A percentile compares a stretch with the other conserved stretches of the same genome.
Conservation (phyloP, 352 stramenopile species). For the Stramenopiles sp. region DNA sequence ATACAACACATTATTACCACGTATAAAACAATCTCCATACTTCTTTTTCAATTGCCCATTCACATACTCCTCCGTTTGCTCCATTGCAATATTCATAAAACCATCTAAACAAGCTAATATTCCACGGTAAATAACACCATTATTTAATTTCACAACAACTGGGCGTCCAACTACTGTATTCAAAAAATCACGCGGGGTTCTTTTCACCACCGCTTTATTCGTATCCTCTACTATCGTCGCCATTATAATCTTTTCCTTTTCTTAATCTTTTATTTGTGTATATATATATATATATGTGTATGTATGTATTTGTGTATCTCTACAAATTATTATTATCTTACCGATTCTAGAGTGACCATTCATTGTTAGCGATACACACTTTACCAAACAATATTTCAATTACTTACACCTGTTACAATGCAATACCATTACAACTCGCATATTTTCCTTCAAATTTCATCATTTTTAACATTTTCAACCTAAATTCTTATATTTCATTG, state of each 20-base stretch:
- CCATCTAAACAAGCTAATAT: slow-evolving; percentile 96
- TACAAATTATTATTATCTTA: too few relatives aligned
- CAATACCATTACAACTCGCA: too few relatives aligned
- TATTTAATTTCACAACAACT: slow-evolving; percentile 96
- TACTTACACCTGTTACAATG: too few relatives aligned
- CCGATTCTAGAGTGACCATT: too few relatives aligned
- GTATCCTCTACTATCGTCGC: slow-evolving; percentile 23
- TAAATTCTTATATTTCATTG: too few relatives aligned
- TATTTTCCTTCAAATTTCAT: too few relatives aligned
- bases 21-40: slow-evolving; percentile 99
- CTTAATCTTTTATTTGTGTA: too few relatives aligned
- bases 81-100: slow-evolving; percentile 99
- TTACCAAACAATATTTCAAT: too few relatives aligned
- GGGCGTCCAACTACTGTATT: slow-evolving; percentile 75
- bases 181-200: slow-evolving; percentile 67
- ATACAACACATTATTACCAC: slow-evolving; percentile 89
- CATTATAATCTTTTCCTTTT: neutral
- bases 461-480: too few relatives aligned
- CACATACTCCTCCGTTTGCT: slow-evolving; percentile 98
- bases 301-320: too few relatives aligned
- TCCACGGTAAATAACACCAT: slow-evolving; percentile 92
- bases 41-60: slow-evolving; percentile 95
- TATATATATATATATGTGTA: too few relatives aligned
- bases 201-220: slow-evolving; percentile 33
- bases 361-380: too few relatives aligned